Percentiles rank a stretch among this genome's conserved stretches.
phyloP scores from a whole-genome alignment of 2,329 filamentous ascomycete genomes.

The Fusarium armeniacum region DNA sequence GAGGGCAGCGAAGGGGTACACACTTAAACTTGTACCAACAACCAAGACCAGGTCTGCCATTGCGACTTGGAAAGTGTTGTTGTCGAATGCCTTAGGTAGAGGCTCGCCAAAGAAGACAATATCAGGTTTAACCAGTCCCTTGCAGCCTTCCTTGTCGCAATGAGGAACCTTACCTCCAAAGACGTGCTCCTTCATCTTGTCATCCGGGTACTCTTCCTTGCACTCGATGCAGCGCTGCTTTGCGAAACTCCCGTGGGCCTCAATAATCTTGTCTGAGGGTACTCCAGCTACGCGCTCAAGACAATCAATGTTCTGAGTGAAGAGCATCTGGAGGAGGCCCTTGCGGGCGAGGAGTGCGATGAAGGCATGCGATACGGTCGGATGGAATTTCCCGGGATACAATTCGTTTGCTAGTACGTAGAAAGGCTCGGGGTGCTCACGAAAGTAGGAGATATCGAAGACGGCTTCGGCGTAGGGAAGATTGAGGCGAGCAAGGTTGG shows the following conservation, averaged over 20 bases:
- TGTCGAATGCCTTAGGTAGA: constrained; percentile 60
- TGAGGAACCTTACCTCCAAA: constrained; percentile 75
- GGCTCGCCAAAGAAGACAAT: constrained; percentile 94
- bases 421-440: constrained; percentile 86
- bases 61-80: constrained; percentile 61
- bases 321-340: constrained; percentile 83
- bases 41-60: constrained; percentile 84
- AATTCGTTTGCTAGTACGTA: constrained; percentile 93
- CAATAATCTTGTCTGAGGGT: constrained; percentile 83
- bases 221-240: constrained; percentile 93
- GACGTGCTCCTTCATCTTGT: constrained; percentile 80
- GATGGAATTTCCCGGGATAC: constrained; percentile 89
- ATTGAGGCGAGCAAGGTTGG: constrained; percentile 87
- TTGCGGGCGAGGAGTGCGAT: constrained; percentile 85
- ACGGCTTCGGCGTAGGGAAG: constrained; percentile 92
- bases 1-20: constrained; percentile 89
- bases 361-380: constrained; percentile 92
- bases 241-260: constrained; percentile 96
- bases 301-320: constrained; percentile 98
- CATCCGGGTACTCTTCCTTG: constrained; percentile 76
- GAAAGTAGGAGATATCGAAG: constrained; percentile 93
- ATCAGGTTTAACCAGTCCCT: constrained; percentile 89
- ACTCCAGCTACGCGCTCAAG: constrained; percentile 90
- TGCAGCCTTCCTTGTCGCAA: constrained; percentile 74
- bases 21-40: constrained; percentile 88